Evolutionary conservation across 2,329 filamentous ascomycete genomes (phyloP).

Genomic region (Pestalotiopsis sp.): DNA sequence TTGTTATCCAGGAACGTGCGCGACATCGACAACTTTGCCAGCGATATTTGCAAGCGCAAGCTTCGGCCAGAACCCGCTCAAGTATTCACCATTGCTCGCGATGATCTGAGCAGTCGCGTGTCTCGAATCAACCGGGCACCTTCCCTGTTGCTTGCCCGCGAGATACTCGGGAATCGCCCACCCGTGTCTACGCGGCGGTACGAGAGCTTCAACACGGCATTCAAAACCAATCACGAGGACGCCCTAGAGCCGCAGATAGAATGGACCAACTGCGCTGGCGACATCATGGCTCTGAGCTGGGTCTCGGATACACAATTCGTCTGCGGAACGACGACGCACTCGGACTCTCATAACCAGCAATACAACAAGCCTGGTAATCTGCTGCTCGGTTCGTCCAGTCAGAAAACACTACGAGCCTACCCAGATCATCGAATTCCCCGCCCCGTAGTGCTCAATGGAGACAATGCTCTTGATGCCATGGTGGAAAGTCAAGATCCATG

Average conservation of each 20-base stretch:
- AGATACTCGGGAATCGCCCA: conserved; percentile 48
- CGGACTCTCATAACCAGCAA: conserved; percentile 65
- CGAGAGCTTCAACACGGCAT: conserved; percentile 48
- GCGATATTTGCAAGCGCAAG: conserved; percentile 34
- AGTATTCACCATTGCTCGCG: conserved; percentile 34
- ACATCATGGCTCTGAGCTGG: conserved; percentile 63
- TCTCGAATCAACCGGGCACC: conserved; percentile 36
- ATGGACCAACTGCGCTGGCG: conserved; percentile 65
- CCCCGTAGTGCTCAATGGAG: conserved; percentile 53
- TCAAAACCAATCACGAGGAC: conserved; percentile 53
- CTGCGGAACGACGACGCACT: conserved; percentile 66
- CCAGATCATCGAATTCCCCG: conserved; percentile 61
- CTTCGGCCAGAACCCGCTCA: conserved; percentile 19
- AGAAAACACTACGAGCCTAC: conserved; percentile 51
- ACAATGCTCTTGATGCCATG: conserved; percentile 61
- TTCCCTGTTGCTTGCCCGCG: conserved; percentile 50
- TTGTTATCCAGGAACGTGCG: conserved; percentile 27
- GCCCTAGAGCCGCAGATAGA: conserved; percentile 51
- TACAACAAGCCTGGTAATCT: conserved; percentile 69
- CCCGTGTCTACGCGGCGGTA: conserved; percentile 44
- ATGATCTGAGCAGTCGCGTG: conserved; percentile 30
- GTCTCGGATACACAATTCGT: conserved; percentile 55
- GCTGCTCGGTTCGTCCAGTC: conserved; percentile 50
- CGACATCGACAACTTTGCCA: conserved; percentile 41
- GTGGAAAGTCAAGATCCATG: conserved; percentile 62